Percentiles rank a stretch among this genome's conserved stretches.
These are phyloP conservation scores for Eragrostis curvula DNA, from an alignment of 176 grass and related monocot species.

Conservation along the genomic window DNA sequence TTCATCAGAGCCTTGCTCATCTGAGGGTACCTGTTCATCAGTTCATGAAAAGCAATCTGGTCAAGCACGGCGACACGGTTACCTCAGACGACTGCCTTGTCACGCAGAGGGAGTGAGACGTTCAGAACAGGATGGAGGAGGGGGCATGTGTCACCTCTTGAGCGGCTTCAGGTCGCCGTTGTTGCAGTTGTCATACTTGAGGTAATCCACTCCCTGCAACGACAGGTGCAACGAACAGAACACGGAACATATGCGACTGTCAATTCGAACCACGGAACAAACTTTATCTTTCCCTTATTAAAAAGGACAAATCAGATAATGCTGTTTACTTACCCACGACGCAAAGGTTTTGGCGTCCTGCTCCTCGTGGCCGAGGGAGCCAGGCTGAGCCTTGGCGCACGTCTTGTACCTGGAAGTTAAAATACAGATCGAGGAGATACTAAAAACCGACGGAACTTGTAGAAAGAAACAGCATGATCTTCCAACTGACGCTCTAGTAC, in stretches of 20 bases:
- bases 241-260: not conserved
- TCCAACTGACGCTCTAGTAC: constrained; percentile 27
- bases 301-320: not conserved
- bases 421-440: not conserved
- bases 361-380: constrained; percentile 79
- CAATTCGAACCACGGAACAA: too few relatives aligned
- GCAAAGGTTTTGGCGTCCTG: constrained; percentile 84
- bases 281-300: not conserved
- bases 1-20: constrained; percentile 87
- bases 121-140: not conserved
- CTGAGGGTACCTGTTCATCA: constrained; percentile 62
- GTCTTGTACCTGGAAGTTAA: constrained; percentile 54
- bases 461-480: not conserved
- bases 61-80: not conserved
- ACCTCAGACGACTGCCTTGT: not conserved
- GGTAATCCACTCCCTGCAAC: constrained; percentile 80
- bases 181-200: constrained; percentile 98
- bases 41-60: not conserved
- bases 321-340: constrained; percentile 64
- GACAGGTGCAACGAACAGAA: not conserved
- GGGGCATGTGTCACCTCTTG: constrained; percentile 42
- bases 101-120: not conserved
- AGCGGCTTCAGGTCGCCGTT: constrained; percentile 76
- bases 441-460: not conserved
- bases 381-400: constrained; percentile 69